Percentiles rank a stretch among this genome's conserved stretches.
These are phyloP conservation scores for Emiliania huxleyi DNA, from an alignment of 78 protist genomes.

Conservation along the genomic window DNA sequence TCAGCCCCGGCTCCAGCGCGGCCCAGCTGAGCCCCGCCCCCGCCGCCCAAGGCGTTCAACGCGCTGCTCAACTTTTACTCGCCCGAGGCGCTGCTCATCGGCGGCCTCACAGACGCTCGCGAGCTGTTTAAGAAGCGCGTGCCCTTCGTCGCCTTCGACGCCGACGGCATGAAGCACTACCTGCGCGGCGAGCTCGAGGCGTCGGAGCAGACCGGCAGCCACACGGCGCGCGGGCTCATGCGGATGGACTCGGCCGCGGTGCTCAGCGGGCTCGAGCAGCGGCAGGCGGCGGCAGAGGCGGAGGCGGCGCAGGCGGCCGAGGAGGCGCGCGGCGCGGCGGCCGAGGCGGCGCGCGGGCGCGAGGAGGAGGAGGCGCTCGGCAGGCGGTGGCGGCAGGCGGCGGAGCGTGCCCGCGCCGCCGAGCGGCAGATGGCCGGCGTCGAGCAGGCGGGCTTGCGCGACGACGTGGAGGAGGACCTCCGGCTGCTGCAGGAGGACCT, in stretches of 20 bases:
- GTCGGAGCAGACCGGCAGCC: neutral
- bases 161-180: neutral
- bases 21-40: too few relatives aligned
- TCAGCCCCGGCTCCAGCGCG: too few relatives aligned
- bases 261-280: neutral
- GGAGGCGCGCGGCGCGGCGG: neutral
- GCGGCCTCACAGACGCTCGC: neutral
- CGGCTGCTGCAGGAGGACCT: neutral
- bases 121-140: neutral
- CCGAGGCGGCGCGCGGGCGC: neutral
- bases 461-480: neutral
- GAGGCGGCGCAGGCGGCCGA: neutral
- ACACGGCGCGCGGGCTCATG: neutral
- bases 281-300: neutral
- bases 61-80: neutral
- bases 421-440: neutral
- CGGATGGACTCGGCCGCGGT: neutral
- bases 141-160: neutral
- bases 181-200: neutral
- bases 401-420: neutral
- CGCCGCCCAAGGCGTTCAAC: neutral
- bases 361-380: neutral
- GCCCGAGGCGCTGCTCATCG: neutral
- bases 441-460: neutral
- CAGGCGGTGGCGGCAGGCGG: neutral